Base-by-base conservation (phyloP, 345 rosid species). In the Rhodamnia rubescens region DNA sequence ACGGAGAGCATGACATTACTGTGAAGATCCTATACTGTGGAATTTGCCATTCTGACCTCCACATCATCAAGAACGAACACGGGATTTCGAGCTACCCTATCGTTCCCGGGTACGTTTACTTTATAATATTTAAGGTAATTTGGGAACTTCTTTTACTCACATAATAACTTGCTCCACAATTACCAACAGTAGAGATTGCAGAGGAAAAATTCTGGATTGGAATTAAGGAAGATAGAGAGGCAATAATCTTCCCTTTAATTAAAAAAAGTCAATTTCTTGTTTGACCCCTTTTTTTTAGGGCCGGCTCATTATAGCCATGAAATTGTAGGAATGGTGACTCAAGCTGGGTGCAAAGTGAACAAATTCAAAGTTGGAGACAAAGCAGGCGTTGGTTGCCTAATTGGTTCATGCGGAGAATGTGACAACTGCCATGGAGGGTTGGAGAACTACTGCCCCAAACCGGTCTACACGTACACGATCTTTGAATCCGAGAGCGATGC, bases 331-430 rank as follows among this genome's bases (percentile, higher is more conserved):
- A 74, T 88, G 44, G 89, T 88, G 74, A 86, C 84, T 52, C 82
- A 88, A 61, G 85, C 64, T 2, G 87, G 89, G 8, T 24, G n/a
- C 32, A 56, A 83, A 18, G 89, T 88, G 22, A 44, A 85, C 3
- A 88, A 88, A 57, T 88, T 88, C 86, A 85, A 59, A 50, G 82
- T 51, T 5, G 86, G 87, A 53, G 87, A 88, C 69, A 61, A 56
- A 52, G 87, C 74, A 21, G 87, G 86, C 22, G 85, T 83, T 4
- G 89, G 89, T 8, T 75, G 82, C 80, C 26, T 84, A 16, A 52
- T 84, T 4, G 87, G 87, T 6, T 85, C 86, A 3, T 88, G 89
- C 53, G 56, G 89, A 42, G 51, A 54, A 50, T 85, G 87, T 59
- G 47, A 85, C n/a, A 47, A 88, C 47, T 88, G 86, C 81, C 36